Base-by-base conservation (phyloP, 164 flowering plant genomes). In the Stephania japonica region DNA sequence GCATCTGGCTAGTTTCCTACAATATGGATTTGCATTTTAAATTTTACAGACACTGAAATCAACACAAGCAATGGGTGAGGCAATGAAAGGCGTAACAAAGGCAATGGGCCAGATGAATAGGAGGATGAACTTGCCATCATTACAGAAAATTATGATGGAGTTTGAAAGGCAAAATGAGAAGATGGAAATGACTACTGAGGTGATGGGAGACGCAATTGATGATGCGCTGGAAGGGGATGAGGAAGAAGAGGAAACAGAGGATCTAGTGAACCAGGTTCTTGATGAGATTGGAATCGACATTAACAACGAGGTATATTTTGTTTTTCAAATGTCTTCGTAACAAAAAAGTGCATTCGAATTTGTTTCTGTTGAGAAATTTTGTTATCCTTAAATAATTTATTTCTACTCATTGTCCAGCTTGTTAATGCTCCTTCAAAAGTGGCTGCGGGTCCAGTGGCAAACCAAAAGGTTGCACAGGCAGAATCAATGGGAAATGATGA, bases 51-150 rank as follows among this genome's bases (percentile, higher is more conserved):
- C 91, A 26, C 66, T 89, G 77, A 89, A 89, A 83, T 89, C 96
- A 25, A 91, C 94, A 23, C 97, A 90, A 86, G 94, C 94, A 70
- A 91, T 90, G 97, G 97, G 97, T 21, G 91, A 91, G 79, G 94
- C 94, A 63, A 90, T 91, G 97, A 91, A 91, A 86, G 91, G 91
- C 68, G 94, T 90, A 25, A 90, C 90, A 1, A 91, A 91, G 81
- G 97, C 94, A 49, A 91, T 91, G 97, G 94, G 94, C 16, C 91
- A 90, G 82, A 91, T 88, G 97, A 91, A 90, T 75, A 85, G 89
- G 79, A 94, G 87, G 84, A 90, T 90, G 94, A 90, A 91, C 83
- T 79, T 91, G 80, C 94, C 94, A 21, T 82, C 91, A 7, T 70
- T 91, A 77, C 93, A 89, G 87, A 88, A 84, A 75, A 89, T 88